A percentile compares a stretch with the other conserved stretches of the same genome.
phyloP scores from a whole-genome alignment of 441 rosid genomes.

The Gossypium lobatum region DNA sequence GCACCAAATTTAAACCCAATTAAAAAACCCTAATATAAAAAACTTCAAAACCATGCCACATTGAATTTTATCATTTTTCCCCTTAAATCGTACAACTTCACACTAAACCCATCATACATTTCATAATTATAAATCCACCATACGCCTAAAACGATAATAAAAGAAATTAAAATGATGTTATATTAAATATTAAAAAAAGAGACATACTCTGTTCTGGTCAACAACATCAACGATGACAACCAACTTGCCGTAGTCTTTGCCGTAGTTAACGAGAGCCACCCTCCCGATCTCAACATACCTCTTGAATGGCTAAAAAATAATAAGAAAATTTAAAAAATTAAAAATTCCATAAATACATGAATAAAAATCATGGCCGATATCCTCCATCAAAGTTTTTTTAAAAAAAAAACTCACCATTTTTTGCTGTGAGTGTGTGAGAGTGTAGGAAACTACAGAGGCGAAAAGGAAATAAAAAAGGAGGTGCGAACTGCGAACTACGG shows the following conservation, averaged over 20 bases:
- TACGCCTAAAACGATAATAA: background rate
- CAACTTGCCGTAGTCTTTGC: conserved; percentile 77
- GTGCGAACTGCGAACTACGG: conserved; percentile 13
- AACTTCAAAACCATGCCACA: background rate
- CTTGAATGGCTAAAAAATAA: conserved; percentile 35
- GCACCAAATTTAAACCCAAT: background rate
- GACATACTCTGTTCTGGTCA: conserved; percentile 77
- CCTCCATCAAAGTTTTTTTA: background rate
- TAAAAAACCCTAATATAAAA: background rate
- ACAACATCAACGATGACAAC: conserved; percentile 90
- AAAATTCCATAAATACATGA: background rate
- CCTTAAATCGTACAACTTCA: background rate
- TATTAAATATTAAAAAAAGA: background rate
- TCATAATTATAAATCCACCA: background rate
- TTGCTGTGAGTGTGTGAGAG: background rate
- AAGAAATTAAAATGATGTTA: background rate
- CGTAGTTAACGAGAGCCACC: conserved; percentile 94
- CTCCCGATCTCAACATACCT: conserved; percentile 94
- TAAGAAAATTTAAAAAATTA: background rate
- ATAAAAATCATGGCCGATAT: background rate
- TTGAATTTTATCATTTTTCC: background rate
- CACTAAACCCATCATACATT: background rate
- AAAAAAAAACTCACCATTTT: conserved; percentile 27
- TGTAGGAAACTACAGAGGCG: conserved; percentile 9
- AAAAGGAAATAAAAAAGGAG: background rate